Evolutionary conservation across 2,329 filamentous ascomycete genomes (phyloP), one percentile per base, ranked within the genome.

Genomic region (Cladophialophora bantiana): DNA sequence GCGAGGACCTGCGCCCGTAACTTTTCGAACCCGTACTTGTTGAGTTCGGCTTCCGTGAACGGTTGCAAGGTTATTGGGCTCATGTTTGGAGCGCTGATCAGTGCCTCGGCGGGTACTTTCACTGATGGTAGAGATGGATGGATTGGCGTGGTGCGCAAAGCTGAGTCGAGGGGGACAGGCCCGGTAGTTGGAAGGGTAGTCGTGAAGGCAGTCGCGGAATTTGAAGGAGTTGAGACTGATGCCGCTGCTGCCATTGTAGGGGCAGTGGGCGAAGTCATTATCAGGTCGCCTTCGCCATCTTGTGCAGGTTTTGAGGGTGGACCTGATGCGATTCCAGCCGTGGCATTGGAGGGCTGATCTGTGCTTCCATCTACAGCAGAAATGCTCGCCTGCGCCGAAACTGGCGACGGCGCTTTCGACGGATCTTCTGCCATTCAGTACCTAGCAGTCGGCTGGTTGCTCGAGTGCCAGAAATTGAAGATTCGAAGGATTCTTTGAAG

Each of bases 1-100:
- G 61, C 48, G 48, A 63, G 54, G 32, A 71, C 59, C 62, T 71
- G 65, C 3, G 67, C 63, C 13, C 66, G 32, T 2, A 73, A 40
- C 31, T 69, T 62, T 35, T 70, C 69, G 45, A 62, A 70, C 13
- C 71, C 70, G 59, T 72, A 63, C 32, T 62, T 66, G 12, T 35
- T 40, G 35, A 73, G 56, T 32, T 73, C 71, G 12, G 66, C 64
- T 15, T 64, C 64, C 5, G 69, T 71, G 50, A 73, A 73, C 2
- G 69, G 71, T 26, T 64, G 61, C 3, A 72, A 62, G 1, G 71
- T 73, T 32, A 73, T 48, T 0, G 71, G 71, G 42, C 72, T 68
- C 38, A 36, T 65, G 59, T 68, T 62, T 20, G 57, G 34, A n/a
- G 18, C 40, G 26, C 35, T 66, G 5, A 65, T 52, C 20, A 57